Base-by-base conservation (phyloP, 23 red algal genomes). In the Gracilaria gracilis region DNA sequence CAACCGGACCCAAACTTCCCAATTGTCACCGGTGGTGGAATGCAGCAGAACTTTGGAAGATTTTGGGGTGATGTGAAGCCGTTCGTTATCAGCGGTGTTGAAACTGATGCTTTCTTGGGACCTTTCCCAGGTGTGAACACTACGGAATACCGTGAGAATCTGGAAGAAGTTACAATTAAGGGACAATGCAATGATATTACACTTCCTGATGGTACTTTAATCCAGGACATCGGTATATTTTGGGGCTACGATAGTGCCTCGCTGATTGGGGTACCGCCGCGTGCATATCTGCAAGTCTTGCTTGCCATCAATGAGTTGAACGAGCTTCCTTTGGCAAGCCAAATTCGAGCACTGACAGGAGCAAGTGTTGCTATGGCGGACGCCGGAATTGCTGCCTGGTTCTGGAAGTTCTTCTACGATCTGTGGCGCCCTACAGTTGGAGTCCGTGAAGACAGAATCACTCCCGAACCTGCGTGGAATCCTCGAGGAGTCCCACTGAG, bases 321-420 rank as follows among this genome's bases (percentile, higher is more conserved):
- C 9, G 42, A 24, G 4, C 47, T 81, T 39, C 21, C 6, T 8
- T 58, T 81, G 21, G 23, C 34, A 4, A 33, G 49, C 0, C 77
- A 81, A 49, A 53, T 81, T 34, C 36, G 31, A 59, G 29, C 55
- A 48, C 50, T 81, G 29, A 59, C 77, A 8, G 77, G 38, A 7
- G 77, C 50, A 15, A 81, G 59, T 48, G 48, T 53, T 24, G 77
- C 77, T 5, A 81, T 81, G 77, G 77, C 49, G 17, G 77, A 81
- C 28, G 77, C 77, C 2, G 77, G 77, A 51, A 81, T 81, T 33
- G 77, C 77, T 48, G 77, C 77, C 8, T 81, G 77, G 77, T 81
- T 81, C 32, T 81, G 77, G 77, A 81, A 81, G 29, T 81, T 81
- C 77, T 53, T 58, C 25, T 81, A 81, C 35, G 77, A 81, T 33